Conservation (phyloP, 1,284 basidiomycete species). For the Peniophora sp. region DNA sequence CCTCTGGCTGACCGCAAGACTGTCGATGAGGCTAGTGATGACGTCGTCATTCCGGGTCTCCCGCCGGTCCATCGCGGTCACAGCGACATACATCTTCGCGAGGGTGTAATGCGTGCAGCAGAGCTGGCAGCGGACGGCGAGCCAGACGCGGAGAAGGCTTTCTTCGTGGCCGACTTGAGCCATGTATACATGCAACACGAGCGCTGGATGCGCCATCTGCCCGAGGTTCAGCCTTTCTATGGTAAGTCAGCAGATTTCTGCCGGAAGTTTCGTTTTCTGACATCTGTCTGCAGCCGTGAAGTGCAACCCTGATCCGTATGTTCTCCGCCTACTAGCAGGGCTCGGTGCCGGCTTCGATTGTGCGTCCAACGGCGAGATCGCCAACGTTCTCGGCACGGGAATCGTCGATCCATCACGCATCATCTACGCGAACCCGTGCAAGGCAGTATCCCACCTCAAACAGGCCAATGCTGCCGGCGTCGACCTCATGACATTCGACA, state of each 20-base stretch:
- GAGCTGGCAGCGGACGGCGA: constrained; percentile 41
- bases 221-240: constrained; percentile 89
- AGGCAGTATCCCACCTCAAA: constrained; percentile 90
- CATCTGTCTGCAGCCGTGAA: constrained; percentile 65
- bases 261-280: background rate
- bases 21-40: constrained; percentile 25
- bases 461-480: constrained; percentile 76
- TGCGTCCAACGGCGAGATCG: constrained; percentile 95
- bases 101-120: constrained; percentile 61
- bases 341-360: constrained; percentile 96
- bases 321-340: constrained; percentile 84
- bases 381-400: constrained; percentile 70
- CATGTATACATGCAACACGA: constrained; percentile 83
- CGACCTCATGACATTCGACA: constrained; percentile 97
- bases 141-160: constrained; percentile 84
- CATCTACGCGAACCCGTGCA: constrained; percentile 99
- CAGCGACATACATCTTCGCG: constrained; percentile 62
- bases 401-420: constrained; percentile 67
- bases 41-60: constrained; percentile 49
- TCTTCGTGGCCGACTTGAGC: constrained; percentile 93
- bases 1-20: constrained; percentile 5
- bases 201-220: constrained; percentile 78
- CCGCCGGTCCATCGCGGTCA: constrained; percentile 63
- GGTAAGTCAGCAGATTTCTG: constrained; percentile 37
- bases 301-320: constrained; percentile 95